Evolutionary conservation across 768 basidiomycete species (phyloP), one percentile per base, ranked within the genome.

Genomic region (Rhodotorula paludigena): DNA sequence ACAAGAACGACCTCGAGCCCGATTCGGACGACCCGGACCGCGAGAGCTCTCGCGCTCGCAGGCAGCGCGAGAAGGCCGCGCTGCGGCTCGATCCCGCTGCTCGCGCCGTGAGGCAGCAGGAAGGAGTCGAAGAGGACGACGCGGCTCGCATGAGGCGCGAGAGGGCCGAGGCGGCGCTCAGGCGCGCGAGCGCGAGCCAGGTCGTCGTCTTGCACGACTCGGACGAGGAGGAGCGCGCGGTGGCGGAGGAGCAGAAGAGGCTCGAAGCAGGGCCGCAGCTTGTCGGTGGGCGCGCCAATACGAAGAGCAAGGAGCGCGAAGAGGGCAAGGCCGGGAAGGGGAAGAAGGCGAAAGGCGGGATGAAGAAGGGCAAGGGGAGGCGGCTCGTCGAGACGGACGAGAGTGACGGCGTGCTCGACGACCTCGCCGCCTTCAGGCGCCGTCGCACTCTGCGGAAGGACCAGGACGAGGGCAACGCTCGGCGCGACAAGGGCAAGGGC

Each of bases 11-110:
- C 36, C 42, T 30, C 25, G 64, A 60, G 36, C 52, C 64, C 3
- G 64, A 60, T 38, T 65, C 64, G 33, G 64, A 66, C 58, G 64
- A 66, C 53, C 59, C 64, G 33, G 64, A 66, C 39, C 64, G 58
- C 35, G 35, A 35, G 23, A 25, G 23, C 14, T 38, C 23, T 8
- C 49, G 49, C 32, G 49, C 9, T 47, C 28, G 12, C 47, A 15
- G 42, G 42, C 42, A 21, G 36, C 51, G 20, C 54, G 23, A 56
- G 25, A 49, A 7, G 32, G 33, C 10, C 12, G 7, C 35, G 52
- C 23, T 10, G 52, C 33, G 30, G 54, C 38, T 8, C 11, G 8
- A 21, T 8, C 30, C 21, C 41, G 33, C 11, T 35, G 21, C 21
- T 3, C 11, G 14, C 30, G 35, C 32, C 47, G n/a, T 2, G 32